Base-by-base conservation (phyloP, 2,329 filamentous ascomycete genomes). In the Aureobasidium melanogenum region DNA sequence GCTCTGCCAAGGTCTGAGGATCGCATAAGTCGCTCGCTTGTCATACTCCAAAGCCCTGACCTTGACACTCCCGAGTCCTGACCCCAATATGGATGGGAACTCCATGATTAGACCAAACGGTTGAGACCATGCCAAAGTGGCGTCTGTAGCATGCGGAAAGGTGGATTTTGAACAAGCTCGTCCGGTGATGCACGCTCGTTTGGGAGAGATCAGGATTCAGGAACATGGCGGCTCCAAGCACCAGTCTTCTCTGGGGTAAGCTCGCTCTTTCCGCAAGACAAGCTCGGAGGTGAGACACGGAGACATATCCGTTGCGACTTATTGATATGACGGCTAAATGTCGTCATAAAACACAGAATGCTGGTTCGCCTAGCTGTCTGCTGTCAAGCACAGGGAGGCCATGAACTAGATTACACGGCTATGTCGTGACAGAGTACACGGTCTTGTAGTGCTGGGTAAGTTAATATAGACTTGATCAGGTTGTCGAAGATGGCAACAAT, bases 261-360 rank as follows among this genome's bases (percentile, higher is more conserved):
- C 36, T 39, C 17, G 22, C 50, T n/a, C 32, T 51, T 15, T 41
- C 19, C 34, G 22, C 34, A 36, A 52, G 50, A 22, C 50, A 36
- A 43, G 19, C 39, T 43, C 39, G 39, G 52, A 56, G 17, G 52
- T 56, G 52, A 56, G 52, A 56, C 52, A 57, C 54, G 54, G 54
- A 57, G 41, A 47, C 15, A 19, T 24, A 38, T 36, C 54, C 54
- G 54, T 47, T 15, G 32, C 14, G 32, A 36, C 30, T 36, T 38
- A 47, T 47, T 47, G 30, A 15, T 22, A 57, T 57, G 54, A 57
- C 41, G 41, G 54, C 5, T n/a, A 6, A 30, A 12, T 57, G 39
- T 32, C 54, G 54, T 57, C 54, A 57, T 57, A 19, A 19, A 9
- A 5, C 1, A 14, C 30, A 54, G 28, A 54, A 26, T 19, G 24